These are phyloP conservation scores for Monosporozyma siamensis DNA, from an alignment of 805 yeast genomes.

Conservation along the genomic window DNA sequence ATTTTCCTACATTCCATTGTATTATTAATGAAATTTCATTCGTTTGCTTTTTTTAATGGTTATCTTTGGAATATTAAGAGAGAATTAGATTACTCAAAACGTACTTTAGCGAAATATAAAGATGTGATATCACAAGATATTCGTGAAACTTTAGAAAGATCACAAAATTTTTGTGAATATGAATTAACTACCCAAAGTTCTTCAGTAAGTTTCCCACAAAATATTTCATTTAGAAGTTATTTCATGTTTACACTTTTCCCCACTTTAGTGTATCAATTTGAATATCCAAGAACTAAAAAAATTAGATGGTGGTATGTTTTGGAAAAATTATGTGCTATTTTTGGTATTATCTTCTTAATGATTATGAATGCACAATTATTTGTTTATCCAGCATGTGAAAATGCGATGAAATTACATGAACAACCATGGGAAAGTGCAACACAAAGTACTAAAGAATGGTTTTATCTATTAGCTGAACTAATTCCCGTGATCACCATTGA, in stretches of 20 bases:
- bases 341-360: slow-evolving; percentile 82
- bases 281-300: slow-evolving; percentile 64
- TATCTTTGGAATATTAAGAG: slow-evolving; percentile 60
- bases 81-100: slow-evolving; percentile 45
- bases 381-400: slow-evolving; percentile 63
- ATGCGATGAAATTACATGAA: slow-evolving; percentile 45
- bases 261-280: slow-evolving; percentile 72
- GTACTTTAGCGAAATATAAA: slow-evolving; percentile 35
- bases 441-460: slow-evolving; percentile 20
- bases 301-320: slow-evolving; percentile 63
- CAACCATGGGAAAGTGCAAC: slow-evolving; percentile 16
- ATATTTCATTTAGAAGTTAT: slow-evolving; percentile 55
- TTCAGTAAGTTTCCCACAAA: slow-evolving; percentile 50
- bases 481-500: slow-evolving; percentile 71
- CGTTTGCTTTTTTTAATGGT: slow-evolving; percentile 87
- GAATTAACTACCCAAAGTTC: slow-evolving; percentile 56
- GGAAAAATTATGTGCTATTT: slow-evolving; percentile 66
- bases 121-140: slow-evolving; percentile 18
- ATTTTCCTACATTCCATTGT: slow-evolving; percentile 78
- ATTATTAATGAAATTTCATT: slow-evolving; percentile 89
- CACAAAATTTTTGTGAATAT: slow-evolving; percentile 58
- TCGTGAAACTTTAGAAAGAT: slow-evolving; percentile 33
- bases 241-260: slow-evolving; percentile 84
- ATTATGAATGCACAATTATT: slow-evolving; percentile 65
- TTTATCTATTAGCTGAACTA: slow-evolving; percentile 49